Base-by-base conservation (phyloP, 306 rosid species). In the Pachyrhizus erosus region DNA sequence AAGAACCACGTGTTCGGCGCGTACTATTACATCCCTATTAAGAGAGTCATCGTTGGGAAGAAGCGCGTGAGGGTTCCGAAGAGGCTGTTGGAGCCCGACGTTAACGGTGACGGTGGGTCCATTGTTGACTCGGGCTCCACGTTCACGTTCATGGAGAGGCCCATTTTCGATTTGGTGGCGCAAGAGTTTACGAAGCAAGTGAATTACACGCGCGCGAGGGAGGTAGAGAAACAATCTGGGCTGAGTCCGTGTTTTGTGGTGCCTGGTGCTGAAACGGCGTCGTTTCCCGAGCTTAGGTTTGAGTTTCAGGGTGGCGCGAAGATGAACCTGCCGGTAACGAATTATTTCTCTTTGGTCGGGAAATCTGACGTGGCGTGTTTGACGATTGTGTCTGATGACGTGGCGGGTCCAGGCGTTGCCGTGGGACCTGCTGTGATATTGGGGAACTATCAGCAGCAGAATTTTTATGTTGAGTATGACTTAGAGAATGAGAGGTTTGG, bases 51-150 rank as follows among this genome's bases (percentile, higher is more conserved):
- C 52, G 91, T 94, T 17, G 98, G 98, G 0, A 52, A 42, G 11
- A 77, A 86, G 45, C 20, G 34, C 2, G 91, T 90, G 49, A 89
- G 77, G 40, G 73, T 94, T n/a, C 91, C 97, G 21, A 77, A 66
- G 85, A 87, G 83, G 67, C 80, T 45, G 6, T 66, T 94, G 10
- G 85, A 84, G 2, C 90, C 93, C 4, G 93, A 90, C 37, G 68
- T 67, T 0, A 24, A 37, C 58, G 91, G 93, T 18, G 75, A 81
- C 34, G 98, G 98, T 0, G 98, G 98, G 13, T 80, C 90, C 2
- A 89, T 94, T 6, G 87, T 94, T 5, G 98, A 94, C 68, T 94
- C 97, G 17, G 97, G 98, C 7, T 83, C 98, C 2, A 90, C 98
- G 11, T 87, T 90, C 62, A 94, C 98, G n/a, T 89, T 87, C 85